Percentiles rank a stretch among this genome's conserved stretches.
Conservation (phyloP, 495 filamentous ascomycete genomes). For the Lineolata rhizophorae region DNA sequence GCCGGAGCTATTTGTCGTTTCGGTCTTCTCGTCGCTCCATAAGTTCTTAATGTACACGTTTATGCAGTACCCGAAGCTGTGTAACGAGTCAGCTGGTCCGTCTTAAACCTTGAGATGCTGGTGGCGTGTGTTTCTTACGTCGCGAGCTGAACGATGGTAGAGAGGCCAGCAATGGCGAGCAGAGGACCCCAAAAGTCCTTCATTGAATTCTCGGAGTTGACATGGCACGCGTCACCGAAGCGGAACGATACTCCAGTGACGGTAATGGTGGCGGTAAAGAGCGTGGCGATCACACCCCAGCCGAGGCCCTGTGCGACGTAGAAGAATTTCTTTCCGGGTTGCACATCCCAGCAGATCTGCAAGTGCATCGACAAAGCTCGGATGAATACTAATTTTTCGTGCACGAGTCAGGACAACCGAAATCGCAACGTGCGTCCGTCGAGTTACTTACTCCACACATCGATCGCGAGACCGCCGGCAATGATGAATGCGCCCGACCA, state of each 20-base stretch:
- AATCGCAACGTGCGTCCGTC: no score
- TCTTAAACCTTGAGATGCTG: not conserved
- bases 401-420: no score
- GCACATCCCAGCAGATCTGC: constrained; percentile 92
- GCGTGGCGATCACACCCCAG: constrained; percentile 60
- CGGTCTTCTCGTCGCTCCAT: constrained; percentile 35
- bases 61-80: constrained; percentile 82
- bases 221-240: constrained; percentile 78
- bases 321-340: constrained; percentile 79
- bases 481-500: constrained; percentile 73
- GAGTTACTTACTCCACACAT: constrained; percentile 46
- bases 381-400: constrained; percentile 62
- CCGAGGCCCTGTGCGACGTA: constrained; percentile 59
- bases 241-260: constrained; percentile 86
- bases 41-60: constrained; percentile 77
- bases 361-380: constrained; percentile 82
- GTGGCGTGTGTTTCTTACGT: constrained; percentile 16
- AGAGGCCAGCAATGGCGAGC: constrained; percentile 52
- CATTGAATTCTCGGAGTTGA: constrained; percentile 63
- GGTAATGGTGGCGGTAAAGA: constrained; percentile 49
- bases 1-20: constrained; percentile 41
- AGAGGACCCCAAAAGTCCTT: constrained; percentile 82
- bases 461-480: constrained; percentile 60
- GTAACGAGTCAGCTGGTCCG: constrained; percentile 16
- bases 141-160: constrained; percentile 52